Evolutionary conservation across 108 stramenopile species (phyloP).

Genomic region (Nitzschia inconspicua): DNA sequence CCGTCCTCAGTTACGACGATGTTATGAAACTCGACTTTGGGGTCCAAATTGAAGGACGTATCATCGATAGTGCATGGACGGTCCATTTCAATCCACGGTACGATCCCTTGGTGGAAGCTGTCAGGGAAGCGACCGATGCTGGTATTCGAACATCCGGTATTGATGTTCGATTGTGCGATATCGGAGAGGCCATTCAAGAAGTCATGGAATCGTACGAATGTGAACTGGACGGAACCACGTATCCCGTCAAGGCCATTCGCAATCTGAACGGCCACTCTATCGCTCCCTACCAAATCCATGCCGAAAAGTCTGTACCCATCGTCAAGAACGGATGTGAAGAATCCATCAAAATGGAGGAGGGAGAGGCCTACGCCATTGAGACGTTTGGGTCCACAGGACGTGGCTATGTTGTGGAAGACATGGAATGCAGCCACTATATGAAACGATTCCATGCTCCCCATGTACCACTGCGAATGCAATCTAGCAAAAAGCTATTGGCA

Average conservation of each 20-base stretch:
- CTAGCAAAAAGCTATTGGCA: constrained; percentile 84
- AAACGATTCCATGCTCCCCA: constrained; percentile 94
- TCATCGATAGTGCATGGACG: constrained; percentile 99
- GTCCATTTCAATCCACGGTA: constrained; percentile 93
- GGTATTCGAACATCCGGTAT: constrained; percentile 94
- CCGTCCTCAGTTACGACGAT: constrained; percentile 87
- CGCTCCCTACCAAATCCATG: constrained; percentile 97
- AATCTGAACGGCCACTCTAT: constrained; percentile 99
- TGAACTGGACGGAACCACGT: constrained; percentile 88
- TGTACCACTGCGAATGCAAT: constrained; percentile 90
- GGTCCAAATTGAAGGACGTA: constrained; percentile 97
- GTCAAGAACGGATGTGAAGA: constrained; percentile 91
- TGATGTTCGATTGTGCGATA: constrained; percentile 95
- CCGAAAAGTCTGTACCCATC: constrained; percentile 96
- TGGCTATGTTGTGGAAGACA: constrained; percentile 94
- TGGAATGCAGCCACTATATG: constrained; percentile 99
- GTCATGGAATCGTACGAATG: constrained; percentile 99
- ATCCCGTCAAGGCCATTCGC: constrained; percentile 93
- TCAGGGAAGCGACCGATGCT: constrained; percentile 92
- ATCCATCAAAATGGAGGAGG: constrained; percentile 96
- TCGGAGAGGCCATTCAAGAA: constrained; percentile 95
- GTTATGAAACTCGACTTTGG: constrained; percentile 99
- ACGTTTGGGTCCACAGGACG: constrained; percentile 97
- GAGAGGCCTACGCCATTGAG: constrained; percentile 98
- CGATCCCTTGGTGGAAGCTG: constrained; percentile 91